A percentile compares a stretch with the other conserved stretches of the same genome.
Evolutionary conservation across 1,139 yeast genomes (phyloP).

Genomic region (Blastobotrys proliferans): DNA sequence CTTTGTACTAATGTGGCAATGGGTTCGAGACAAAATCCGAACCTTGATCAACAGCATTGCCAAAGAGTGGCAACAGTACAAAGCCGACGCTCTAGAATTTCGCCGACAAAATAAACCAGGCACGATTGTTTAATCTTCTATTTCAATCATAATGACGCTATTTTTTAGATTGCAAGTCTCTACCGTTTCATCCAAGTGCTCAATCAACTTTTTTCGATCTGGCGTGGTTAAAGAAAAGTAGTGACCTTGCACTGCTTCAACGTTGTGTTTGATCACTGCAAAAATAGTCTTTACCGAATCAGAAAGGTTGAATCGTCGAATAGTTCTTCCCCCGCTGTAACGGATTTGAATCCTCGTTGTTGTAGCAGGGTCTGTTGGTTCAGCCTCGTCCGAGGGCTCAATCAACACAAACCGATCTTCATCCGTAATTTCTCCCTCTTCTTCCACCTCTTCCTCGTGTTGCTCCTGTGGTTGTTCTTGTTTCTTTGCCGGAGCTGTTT

Average conservation of each 20-base stretch:
- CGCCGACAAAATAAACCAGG: neutral
- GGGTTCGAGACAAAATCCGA: conserved; percentile 19
- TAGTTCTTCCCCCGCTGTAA: conserved; percentile 71
- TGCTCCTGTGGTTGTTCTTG: conserved; percentile 1
- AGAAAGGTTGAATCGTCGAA: conserved; percentile 60
- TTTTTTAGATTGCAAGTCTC: conserved; percentile 75
- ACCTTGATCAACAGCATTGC: conserved; percentile 4
- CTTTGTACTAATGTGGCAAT: conserved; percentile 29
- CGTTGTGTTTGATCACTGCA: conserved; percentile 51
- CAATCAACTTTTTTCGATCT: conserved; percentile 62
- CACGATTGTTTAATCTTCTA: conserved; percentile 17
- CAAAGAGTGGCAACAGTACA: neutral
- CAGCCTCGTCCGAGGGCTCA: conserved; percentile 49
- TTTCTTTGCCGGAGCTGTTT: neutral
- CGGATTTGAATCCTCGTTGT: conserved; percentile 83
- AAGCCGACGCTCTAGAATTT: neutral
- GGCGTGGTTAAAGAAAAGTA: conserved; percentile 60
- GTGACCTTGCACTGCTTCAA: conserved; percentile 48
- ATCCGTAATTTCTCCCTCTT: conserved; percentile 20
- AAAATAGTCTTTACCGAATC: conserved; percentile 61
- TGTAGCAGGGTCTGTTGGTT: conserved; percentile 56
- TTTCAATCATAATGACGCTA: conserved; percentile 73
- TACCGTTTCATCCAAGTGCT: conserved; percentile 55
- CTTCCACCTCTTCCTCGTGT: conserved; percentile 11
- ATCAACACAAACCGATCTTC: conserved; percentile 44